phyloP scores from a whole-genome alignment of 495 filamentous ascomycete genomes.

The Neurospora sp. region DNA sequence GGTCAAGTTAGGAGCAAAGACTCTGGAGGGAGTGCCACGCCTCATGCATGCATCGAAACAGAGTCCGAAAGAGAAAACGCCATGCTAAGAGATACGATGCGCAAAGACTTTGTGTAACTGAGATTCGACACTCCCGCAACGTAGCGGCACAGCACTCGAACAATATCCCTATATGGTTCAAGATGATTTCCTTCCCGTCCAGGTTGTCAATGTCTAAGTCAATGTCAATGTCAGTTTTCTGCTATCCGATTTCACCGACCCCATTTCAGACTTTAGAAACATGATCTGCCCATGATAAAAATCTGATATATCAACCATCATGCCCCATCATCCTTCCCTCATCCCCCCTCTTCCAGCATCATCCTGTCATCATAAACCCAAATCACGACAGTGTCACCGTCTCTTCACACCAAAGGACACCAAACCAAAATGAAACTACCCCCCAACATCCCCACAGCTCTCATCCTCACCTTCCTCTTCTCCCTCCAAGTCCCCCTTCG shows the following conservation, averaged over 20 bases:
- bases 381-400: background rate
- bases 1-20: too few relatives aligned
- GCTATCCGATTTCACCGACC: background rate
- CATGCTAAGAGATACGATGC: background rate
- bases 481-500: background rate
- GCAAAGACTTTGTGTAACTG: background rate
- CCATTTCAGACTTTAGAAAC: background rate
- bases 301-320: background rate
- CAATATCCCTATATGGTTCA: background rate
- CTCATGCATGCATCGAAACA: too few relatives aligned
- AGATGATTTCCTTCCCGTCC: background rate
- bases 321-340: background rate
- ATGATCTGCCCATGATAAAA: background rate
- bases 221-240: background rate
- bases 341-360: background rate
- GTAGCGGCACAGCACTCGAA: background rate
- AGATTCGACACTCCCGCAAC: background rate
- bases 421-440: background rate
- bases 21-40: too few relatives aligned
- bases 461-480: background rate
- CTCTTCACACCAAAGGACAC: background rate
- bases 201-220: background rate
- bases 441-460: background rate
- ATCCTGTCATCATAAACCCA: background rate
- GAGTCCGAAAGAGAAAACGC: background rate